Evolutionary conservation across 768 basidiomycete species (phyloP), one percentile per base, ranked within the genome.

Genomic region (Tulasnella sp.): DNA sequence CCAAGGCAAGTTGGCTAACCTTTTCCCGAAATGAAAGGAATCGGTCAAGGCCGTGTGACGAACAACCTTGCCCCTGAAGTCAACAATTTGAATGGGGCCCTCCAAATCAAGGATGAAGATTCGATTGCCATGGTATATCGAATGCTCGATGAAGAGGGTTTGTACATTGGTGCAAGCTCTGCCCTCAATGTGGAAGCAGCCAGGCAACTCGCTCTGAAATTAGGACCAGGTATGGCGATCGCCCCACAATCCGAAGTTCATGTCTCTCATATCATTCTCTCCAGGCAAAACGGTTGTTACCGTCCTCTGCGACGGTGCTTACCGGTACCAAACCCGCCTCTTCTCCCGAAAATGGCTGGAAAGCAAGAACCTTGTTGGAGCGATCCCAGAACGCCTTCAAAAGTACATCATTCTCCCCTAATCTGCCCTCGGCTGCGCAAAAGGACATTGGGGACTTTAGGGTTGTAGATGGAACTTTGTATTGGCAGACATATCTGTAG

Each of bases 181-280:
- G 95, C 97, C 0, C 84, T 99, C 78, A 99, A 99, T 81, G 95
- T 97, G 29, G 96, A 95, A 49, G 95, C 97, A 12, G 96, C 97
- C 0, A 89, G 90, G 15, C 91, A 99, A 81, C 87, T 99, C 29
- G 96, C 95, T 1, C 86, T 88, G 79, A 91, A 89, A 80, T 86
- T 98, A 1, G 96, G 94, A 22, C 91, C 90, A 85, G 96, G 96
- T 88, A 81, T 78, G 64, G n/a, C 54, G 81, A 79, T 49, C 25
- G 29, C 25, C 42, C 17, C 42, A 8, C 15, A 15, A 29, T 3
- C 11, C 0, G 0, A 12, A 34, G 1, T 25, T 34, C 58, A 25
- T 17, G 58, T 64, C 17, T 64, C 58, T 64, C 29, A 64, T 25
- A 4, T 11, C 58, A 14, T 58, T 74, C 73, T 45, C 45, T 67